Percentiles rank a stretch among this genome's conserved stretches.
Evolutionary conservation across 805 yeast genomes (phyloP).

Genomic region (Candida tammaniensis): DNA sequence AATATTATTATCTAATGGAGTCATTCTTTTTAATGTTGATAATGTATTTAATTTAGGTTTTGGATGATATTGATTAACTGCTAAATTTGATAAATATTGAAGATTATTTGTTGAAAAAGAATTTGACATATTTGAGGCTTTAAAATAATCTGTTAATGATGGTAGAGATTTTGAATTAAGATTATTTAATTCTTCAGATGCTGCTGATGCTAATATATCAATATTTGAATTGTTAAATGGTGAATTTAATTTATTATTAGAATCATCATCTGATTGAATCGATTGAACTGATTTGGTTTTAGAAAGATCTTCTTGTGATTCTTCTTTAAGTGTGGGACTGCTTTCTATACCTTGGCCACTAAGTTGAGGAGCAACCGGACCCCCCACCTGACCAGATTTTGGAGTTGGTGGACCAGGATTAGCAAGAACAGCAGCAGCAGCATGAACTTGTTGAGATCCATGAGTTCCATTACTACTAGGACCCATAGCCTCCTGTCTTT

Average conservation of each 20-base stretch:
- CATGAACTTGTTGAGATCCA: conserved; percentile 5
- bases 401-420: conserved; percentile 7
- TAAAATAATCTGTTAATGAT: conserved; percentile 48
- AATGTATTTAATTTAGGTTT: conserved; percentile 30
- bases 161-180: conserved; percentile 49
- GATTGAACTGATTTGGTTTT: conserved; percentile 7
- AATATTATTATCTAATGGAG: conserved; percentile 40
- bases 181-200: conserved; percentile 50
- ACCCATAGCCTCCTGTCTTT: conserved; percentile 5
- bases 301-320: conserved; percentile 6
- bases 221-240: conserved; percentile 27
- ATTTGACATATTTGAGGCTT: conserved; percentile 9
- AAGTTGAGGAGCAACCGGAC: neutral
- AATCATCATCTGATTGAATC: conserved; percentile 8
- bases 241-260: too few species aligned
- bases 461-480: neutral
- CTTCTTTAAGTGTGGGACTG: too few species aligned
- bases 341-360: neutral
- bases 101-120: conserved; percentile 18
- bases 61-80: conserved; percentile 15
- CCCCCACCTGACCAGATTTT: neutral
- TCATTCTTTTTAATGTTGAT: conserved; percentile 59
- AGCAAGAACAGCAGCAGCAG: conserved; percentile 7
- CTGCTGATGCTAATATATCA: conserved; percentile 52
- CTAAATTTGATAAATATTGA: conserved; percentile 25